phyloP scores from a whole-genome alignment of 768 basidiomycete genomes.

The Phaffia tasmanica region DNA sequence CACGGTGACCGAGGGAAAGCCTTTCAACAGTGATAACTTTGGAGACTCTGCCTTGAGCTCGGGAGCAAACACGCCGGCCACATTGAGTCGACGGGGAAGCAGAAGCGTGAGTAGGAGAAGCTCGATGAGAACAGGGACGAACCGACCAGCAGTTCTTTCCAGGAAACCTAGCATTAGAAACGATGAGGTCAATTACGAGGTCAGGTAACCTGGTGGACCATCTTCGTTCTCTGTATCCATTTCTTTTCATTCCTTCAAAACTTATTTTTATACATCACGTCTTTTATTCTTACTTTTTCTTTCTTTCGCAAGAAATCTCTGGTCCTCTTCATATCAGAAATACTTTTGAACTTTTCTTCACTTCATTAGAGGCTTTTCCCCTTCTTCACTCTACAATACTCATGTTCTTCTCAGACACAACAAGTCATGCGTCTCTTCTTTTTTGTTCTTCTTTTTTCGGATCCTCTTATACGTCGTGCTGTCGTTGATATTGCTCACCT shows the following conservation, averaged over 20 bases:
- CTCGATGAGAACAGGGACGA: too few species aligned
- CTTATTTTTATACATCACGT: not conserved
- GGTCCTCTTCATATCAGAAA: not conserved
- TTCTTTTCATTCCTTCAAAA: not conserved
- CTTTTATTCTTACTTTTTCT: not conserved
- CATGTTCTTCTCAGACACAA: too few species aligned
- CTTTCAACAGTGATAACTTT: not conserved
- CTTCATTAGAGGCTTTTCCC: too few species aligned
- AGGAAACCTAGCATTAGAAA: slow-evolving; percentile 19
- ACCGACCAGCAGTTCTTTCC: not conserved
- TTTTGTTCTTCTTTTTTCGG: not conserved
- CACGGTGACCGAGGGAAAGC: not conserved
- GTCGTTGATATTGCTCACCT: not conserved
- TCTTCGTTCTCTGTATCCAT: not conserved
- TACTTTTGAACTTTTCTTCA: not conserved
- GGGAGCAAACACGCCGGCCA: slow-evolving; percentile 18
- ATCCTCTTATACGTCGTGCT: not conserved
- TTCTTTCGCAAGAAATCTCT: not conserved
- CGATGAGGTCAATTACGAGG: slow-evolving; percentile 13
- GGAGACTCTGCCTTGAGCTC: slow-evolving; percentile 16
- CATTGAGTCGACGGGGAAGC: slow-evolving; percentile 8
- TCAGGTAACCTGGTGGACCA: slow-evolving; percentile 9
- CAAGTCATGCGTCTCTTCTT: too few species aligned
- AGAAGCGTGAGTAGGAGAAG: slow-evolving; percentile 9
- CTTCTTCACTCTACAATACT: too few species aligned